phyloP scores from a whole-genome alignment of 139 green algal species.

The Micromonas pusilla region DNA sequence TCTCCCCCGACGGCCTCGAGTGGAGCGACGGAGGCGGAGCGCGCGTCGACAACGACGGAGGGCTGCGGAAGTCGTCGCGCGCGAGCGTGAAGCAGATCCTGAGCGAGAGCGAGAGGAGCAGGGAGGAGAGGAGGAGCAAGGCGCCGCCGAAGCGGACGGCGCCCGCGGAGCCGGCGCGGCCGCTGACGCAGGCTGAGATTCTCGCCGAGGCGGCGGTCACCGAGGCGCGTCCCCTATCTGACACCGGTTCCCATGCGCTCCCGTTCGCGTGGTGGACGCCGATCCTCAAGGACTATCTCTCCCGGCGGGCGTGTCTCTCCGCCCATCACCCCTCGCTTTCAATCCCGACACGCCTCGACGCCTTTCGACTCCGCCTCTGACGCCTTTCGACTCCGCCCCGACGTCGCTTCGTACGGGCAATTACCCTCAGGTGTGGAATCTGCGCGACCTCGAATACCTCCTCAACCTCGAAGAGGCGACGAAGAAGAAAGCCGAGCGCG shows the following conservation, averaged over 20 bases:
- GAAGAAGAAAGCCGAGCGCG: slow-evolving; percentile 43
- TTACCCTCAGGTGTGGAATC: slow-evolving; percentile 76
- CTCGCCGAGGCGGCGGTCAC: slow-evolving; percentile 76
- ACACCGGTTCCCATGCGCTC: too few species aligned
- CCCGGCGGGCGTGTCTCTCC: too few species aligned
- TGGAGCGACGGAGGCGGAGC: neutral
- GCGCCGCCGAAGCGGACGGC: slow-evolving; percentile 8
- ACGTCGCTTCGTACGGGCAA: too few species aligned
- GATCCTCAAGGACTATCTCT: too few species aligned
- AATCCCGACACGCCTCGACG: too few species aligned
- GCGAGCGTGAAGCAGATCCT: slow-evolving; percentile 48
- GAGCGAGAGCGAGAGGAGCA: slow-evolving; percentile 37
- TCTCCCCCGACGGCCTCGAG: too few species aligned
- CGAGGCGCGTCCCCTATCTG: too few species aligned
- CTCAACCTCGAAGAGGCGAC: slow-evolving; percentile 52
- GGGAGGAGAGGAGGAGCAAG: neutral
- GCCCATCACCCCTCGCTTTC: too few species aligned
- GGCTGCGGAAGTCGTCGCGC: slow-evolving; percentile 50
- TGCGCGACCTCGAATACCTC: slow-evolving; percentile 56
- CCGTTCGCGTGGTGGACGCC: too few species aligned
- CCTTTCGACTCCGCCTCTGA: too few species aligned
- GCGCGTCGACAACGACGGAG: slow-evolving; percentile 12
- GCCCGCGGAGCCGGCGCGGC: slow-evolving; percentile 29
- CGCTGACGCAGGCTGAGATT: slow-evolving; percentile 71
- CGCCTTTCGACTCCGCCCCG: too few species aligned